These are phyloP conservation scores for Citropsis articulata DNA, from an alignment of 345 rosid genomes.

Conservation along the genomic window DNA sequence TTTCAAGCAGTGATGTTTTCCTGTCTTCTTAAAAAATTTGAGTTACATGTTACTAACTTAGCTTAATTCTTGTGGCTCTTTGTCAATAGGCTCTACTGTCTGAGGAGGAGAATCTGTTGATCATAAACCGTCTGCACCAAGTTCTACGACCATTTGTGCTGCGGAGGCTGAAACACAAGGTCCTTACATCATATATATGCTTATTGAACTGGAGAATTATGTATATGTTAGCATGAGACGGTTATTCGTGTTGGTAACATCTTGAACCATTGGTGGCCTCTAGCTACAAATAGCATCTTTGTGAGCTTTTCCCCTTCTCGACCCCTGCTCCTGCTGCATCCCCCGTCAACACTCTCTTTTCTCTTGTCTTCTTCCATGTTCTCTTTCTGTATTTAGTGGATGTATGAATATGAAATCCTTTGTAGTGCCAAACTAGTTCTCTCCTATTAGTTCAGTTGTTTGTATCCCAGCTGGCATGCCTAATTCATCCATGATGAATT, in stretches of 20 bases:
- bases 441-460: not conserved
- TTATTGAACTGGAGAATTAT: not conserved
- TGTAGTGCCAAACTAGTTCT: not conserved
- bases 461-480: not conserved
- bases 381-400: not conserved
- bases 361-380: not conserved
- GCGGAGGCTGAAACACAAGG: constrained; percentile 93
- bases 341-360: not conserved
- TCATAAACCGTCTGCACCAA: constrained; percentile 92
- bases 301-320: not conserved
- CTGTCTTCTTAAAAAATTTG: not conserved
- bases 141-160: constrained; percentile 95
- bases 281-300: not conserved
- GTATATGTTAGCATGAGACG: not conserved
- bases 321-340: not conserved
- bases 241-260: not conserved
- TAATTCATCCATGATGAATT: not conserved
- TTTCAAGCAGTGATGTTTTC: constrained; percentile 5
- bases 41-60: not conserved
- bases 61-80: constrained; percentile 4
- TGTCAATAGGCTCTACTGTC: constrained; percentile 70
- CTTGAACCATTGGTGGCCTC: not conserved
- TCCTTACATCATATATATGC: constrained; percentile 22
- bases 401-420: not conserved
- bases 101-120: constrained; percentile 90